Percentiles rank a stretch among this genome's conserved stretches.
phyloP scores from a whole-genome alignment of 73 alveolate genomes.

The Symbiodinium pilosum region DNA sequence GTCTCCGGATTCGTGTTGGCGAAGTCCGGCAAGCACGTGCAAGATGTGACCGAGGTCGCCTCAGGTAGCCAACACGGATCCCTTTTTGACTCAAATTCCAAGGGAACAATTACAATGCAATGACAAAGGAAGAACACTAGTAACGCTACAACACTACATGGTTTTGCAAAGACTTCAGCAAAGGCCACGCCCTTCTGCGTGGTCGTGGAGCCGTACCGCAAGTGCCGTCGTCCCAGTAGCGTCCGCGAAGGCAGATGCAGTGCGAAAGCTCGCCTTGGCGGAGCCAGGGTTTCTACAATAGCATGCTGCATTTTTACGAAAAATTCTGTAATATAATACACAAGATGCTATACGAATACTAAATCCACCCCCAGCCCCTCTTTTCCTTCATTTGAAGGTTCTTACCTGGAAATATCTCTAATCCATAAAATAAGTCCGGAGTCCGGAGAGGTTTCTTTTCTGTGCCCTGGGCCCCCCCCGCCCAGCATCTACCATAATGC shows the following conservation, averaged over 20 bases:
- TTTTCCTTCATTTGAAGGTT: too few relatives aligned
- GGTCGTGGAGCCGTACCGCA: slow-evolving; percentile 16
- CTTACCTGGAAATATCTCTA: too few relatives aligned
- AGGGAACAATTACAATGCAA: background rate
- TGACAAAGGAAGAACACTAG: background rate
- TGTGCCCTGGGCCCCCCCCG: too few relatives aligned
- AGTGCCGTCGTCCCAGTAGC: background rate
- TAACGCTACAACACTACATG: background rate
- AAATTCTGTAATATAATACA: too few relatives aligned
- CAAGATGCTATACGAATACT: too few relatives aligned
- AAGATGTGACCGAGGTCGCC: slow-evolving; percentile 7
- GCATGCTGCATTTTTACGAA: background rate
- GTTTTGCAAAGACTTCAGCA: background rate
- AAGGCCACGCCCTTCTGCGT: background rate
- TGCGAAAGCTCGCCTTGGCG: slow-evolving; percentile 22
- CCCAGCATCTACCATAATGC: too few relatives aligned
- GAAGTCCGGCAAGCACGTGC: slow-evolving; percentile 12
- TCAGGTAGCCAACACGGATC: background rate
- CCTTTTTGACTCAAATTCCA: background rate
- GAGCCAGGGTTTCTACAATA: background rate
- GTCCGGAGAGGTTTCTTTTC: too few relatives aligned
- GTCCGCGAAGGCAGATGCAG: slow-evolving; percentile 12
- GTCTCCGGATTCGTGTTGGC: slow-evolving; percentile 20
- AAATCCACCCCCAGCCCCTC: too few relatives aligned
- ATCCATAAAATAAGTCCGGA: too few relatives aligned